Conservation (phyloP, 1,284 basidiomycete species). For the Ceratobasidium sp. region DNA sequence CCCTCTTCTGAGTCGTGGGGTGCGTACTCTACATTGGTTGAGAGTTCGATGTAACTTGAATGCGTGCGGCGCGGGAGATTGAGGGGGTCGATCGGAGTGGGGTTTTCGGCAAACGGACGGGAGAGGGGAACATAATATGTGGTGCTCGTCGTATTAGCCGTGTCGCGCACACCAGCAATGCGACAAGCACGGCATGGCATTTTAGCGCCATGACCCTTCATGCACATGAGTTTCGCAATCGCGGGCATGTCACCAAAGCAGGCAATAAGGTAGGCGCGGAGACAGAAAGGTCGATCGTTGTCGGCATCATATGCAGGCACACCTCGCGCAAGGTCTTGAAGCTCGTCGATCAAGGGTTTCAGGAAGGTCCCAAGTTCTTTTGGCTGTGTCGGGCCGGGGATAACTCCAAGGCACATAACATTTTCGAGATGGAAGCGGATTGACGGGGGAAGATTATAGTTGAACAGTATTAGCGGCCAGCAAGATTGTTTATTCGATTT, state of each 20-base stretch:
- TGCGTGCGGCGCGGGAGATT: conserved; percentile 41
- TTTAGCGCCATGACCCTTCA: conserved; percentile 48
- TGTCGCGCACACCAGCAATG: conserved; percentile 30
- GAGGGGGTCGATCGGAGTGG: not conserved
- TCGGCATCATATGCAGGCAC: conserved; percentile 32
- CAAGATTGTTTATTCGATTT: conserved; percentile 55
- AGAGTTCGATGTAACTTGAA: not conserved
- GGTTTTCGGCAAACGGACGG: not conserved
- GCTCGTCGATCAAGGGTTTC: conserved; percentile 44
- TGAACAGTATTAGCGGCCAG: conserved; percentile 48
- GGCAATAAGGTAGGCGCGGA: conserved; percentile 44
- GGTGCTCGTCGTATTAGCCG: not conserved
- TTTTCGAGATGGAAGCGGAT: conserved; percentile 41
- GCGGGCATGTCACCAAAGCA: conserved; percentile 47
- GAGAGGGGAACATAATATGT: conserved; percentile 38
- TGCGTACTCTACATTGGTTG: not conserved
- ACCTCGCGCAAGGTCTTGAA: conserved; percentile 35
- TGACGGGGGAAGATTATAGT: conserved; percentile 47
- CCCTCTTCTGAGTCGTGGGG: not conserved
- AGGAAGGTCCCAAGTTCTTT: conserved; percentile 48
- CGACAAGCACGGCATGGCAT: conserved; percentile 45
- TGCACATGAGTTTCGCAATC: conserved; percentile 46
- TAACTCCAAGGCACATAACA: conserved; percentile 46
- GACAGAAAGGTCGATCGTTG: conserved; percentile 17
- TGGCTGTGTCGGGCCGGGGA: conserved; percentile 46